phyloP scores from a whole-genome alignment of 345 rosid species.

The Abelmoschus esculentus region DNA sequence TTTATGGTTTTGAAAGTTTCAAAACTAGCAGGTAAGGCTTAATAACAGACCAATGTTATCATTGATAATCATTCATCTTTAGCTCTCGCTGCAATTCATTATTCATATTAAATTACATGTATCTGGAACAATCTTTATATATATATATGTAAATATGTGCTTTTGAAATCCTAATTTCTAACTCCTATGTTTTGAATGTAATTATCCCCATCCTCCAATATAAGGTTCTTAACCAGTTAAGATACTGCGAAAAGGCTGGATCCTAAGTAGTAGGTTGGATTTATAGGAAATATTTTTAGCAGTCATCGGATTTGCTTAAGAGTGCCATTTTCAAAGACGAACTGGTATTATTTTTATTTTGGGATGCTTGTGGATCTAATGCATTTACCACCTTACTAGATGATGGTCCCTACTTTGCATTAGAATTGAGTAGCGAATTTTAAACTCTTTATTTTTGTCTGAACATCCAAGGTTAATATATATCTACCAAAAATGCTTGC shows the following conservation, averaged over 20 bases:
- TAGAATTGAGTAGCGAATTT: no score
- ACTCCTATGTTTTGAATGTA: background rate
- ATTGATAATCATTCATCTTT: background rate
- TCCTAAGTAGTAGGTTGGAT: background rate
- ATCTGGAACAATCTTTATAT: background rate
- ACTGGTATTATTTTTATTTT: background rate
- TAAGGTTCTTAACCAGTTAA: background rate
- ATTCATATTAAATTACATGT: background rate
- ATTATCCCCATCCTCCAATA: background rate
- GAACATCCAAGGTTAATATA: no score
- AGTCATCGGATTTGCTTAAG: background rate
- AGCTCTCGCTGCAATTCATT: background rate
- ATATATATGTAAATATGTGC: background rate
- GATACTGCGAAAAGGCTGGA: slow-evolving; percentile 1
- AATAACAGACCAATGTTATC: background rate
- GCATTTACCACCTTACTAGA: no score
- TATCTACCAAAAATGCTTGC: no score
- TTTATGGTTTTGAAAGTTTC: slow-evolving; percentile 94
- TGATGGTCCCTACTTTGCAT: no score
- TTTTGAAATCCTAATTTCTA: background rate
- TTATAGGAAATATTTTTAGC: background rate
- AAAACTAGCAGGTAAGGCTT: slow-evolving; percentile 60
- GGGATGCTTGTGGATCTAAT: no score
- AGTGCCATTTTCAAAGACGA: background rate
- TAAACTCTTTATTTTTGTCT: no score